Percentiles rank a stretch among this genome's conserved stretches.
These are phyloP conservation scores for Porcisia hertigi DNA, from an alignment of 208 protist genomes.

Conservation along the genomic window DNA sequence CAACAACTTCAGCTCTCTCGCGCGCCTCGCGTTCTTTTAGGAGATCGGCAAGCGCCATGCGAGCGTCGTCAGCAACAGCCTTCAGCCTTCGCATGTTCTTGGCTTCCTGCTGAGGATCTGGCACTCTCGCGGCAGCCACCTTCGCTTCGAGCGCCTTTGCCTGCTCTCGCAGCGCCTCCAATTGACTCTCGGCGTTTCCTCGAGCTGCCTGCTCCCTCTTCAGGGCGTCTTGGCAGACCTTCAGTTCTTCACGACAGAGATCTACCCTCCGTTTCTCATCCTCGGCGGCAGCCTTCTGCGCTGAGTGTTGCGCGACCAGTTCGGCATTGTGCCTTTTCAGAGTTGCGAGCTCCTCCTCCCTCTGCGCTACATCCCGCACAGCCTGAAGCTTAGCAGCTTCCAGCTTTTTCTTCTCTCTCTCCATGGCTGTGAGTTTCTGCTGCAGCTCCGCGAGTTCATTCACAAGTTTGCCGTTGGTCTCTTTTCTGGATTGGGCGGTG, in stretches of 20 bases:
- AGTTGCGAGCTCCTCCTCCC: conserved; percentile 24
- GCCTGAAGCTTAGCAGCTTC: conserved; percentile 22
- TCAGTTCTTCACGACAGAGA: conserved; percentile 12
- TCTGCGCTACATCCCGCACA: neutral
- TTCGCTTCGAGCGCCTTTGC: conserved; percentile 11
- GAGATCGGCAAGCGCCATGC: conserved; percentile 31
- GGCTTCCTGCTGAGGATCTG: conserved; percentile 9
- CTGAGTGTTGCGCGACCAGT: conserved; percentile 15
- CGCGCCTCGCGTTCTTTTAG: conserved; percentile 35
- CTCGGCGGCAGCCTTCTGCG: conserved; percentile 23
- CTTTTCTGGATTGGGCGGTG: neutral
- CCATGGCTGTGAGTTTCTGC: conserved; percentile 12
- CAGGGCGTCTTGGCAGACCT: conserved; percentile 11
- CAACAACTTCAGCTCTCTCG: conserved; percentile 24
- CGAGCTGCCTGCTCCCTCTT: conserved; percentile 25
- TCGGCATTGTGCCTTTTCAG: conserved; percentile 19
- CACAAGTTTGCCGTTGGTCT: conserved; percentile 17
- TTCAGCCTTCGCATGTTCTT: conserved; percentile 30
- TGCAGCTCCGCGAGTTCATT: conserved; percentile 33
- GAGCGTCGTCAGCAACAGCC: conserved; percentile 28
- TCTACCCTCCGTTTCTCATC: conserved; percentile 16
- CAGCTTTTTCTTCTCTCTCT: conserved; percentile 21
- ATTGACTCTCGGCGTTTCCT: conserved; percentile 10
- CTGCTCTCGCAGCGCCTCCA: conserved; percentile 18
- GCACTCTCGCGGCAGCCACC: neutral